Evolutionary conservation across 2,329 filamentous ascomycete genomes (phyloP).

Genomic region (Alternaria triticina): DNA sequence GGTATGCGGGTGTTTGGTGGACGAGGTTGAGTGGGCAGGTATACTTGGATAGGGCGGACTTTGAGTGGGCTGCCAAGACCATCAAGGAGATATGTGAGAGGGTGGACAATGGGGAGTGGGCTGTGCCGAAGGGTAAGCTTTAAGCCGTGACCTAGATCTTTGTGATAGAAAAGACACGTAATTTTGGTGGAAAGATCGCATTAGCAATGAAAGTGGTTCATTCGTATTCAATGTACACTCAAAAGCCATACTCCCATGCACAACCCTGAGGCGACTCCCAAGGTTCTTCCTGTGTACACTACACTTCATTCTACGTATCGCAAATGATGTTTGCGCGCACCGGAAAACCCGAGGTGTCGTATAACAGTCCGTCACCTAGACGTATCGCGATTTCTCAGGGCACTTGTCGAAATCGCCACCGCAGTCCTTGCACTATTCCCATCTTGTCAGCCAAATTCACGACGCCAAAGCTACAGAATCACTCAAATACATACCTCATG

Average conservation of each 20-base stretch:
- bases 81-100: slow-evolving; percentile 64
- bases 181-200: background rate
- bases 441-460: background rate
- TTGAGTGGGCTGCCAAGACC: slow-evolving; percentile 69
- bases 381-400: slow-evolving; percentile 2
- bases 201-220: background rate
- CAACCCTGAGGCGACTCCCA: background rate
- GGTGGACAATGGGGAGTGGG: slow-evolving; percentile 55
- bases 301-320: background rate
- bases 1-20: slow-evolving; percentile 70
- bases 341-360: background rate
- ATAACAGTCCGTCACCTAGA: background rate
- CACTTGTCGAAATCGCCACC: slow-evolving; percentile 4
- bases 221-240: background rate
- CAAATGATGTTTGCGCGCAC: background rate
- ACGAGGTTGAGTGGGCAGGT: slow-evolving; percentile 78
- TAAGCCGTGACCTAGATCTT: background rate
- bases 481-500: background rate
- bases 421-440: slow-evolving; percentile 4
- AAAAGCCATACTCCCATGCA: background rate
- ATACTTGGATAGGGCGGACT: slow-evolving; percentile 82
- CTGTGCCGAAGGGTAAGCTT: slow-evolving; percentile 10
- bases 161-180: background rate
- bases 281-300: background rate
- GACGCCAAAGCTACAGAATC: too few relatives aligned